Evolutionary conservation across 2,329 filamentous ascomycete genomes (phyloP).

Genomic region (Fusarium multiceps): DNA sequence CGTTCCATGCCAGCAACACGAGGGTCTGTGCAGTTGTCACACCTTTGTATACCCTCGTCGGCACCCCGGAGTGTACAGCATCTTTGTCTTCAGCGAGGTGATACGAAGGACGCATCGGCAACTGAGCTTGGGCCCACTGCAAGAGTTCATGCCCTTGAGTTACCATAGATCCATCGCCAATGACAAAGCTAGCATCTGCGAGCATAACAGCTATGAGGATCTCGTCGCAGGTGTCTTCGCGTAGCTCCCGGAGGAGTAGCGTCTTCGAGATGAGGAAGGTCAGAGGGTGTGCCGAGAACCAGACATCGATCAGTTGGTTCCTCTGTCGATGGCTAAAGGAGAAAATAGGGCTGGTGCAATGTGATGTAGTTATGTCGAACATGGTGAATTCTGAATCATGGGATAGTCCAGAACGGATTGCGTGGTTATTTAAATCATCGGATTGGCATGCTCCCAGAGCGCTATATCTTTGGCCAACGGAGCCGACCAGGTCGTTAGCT

Average conservation of each 20-base stretch:
- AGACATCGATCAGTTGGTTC: constrained; percentile 55
- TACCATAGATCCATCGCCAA: constrained; percentile 46
- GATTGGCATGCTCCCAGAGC: constrained; percentile 46
- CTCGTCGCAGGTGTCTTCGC: constrained; percentile 54
- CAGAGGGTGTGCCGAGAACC: constrained; percentile 55
- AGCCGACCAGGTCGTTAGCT: constrained; percentile 48
- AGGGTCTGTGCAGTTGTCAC: constrained; percentile 51
- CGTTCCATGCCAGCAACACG: constrained; percentile 53
- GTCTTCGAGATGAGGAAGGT: constrained; percentile 57
- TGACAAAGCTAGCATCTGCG: constrained; percentile 52
- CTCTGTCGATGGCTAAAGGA: constrained; percentile 49
- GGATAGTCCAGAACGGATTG: constrained; percentile 46
- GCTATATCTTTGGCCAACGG: constrained; percentile 48
- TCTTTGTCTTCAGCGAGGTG: constrained; percentile 35
- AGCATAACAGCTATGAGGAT: constrained; percentile 54
- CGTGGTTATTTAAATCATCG: constrained; percentile 43
- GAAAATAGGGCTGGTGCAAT: constrained; percentile 46
- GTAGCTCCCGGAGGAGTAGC: constrained; percentile 52
- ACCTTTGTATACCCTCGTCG: constrained; percentile 49
- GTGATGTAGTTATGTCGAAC: constrained; percentile 45
- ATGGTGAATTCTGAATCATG: constrained; percentile 47
- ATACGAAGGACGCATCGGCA: constrained; percentile 45
- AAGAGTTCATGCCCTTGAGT: constrained; percentile 49
- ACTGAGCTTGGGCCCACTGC: constrained; percentile 50
- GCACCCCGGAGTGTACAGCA: constrained; percentile 44